Base-by-base conservation (phyloP, 352 stramenopile species). In the Globisporangium emineosum region DNA sequence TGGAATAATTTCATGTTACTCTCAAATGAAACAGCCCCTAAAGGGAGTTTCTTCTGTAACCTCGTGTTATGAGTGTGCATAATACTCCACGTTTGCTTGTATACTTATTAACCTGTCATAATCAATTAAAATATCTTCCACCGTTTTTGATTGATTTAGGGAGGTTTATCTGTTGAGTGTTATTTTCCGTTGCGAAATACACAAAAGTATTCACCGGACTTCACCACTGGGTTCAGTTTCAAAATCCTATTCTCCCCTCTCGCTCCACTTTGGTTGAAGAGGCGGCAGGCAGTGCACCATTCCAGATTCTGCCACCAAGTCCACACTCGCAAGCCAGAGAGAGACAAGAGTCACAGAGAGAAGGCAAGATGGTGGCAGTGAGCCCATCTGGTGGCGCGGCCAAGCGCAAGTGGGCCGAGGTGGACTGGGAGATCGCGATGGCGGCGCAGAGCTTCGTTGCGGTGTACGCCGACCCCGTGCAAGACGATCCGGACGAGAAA, bases 351-450 rank as follows among this genome's bases (percentile, higher is more conserved):
- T 21, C 19, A 32, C 27, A 23, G 40, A 47, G 40, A 47, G 40
- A 15, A n/a, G 23, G 17, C 7, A 57, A 40, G 51, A 17, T 43
- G 30, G n/a, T 1, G 30, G 52, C n/a, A 19, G 52, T 30, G 52
- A 58, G 52, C 30, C 19, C 30, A 29, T 29, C 19, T 45, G 27
- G 27, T 17, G 50, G 50, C 3, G 19, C 40, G 19, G 49, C 37
- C 45, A 89, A 89, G 71, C 82, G 82, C 62, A 89, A 89, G 64
- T 91, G 83, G 83, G 73, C 66, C 8, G 80, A 91, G 53, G 53
- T 73, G 45, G 80, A 90, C 68, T 91, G 83, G 83, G 83, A 90
- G 49, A 66, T 91, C 43, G 78, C 67, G 12, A 69, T 91, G 69
- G 78, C 73, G 49, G 81, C 81, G 37, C 78, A 86, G 69, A 81